These are phyloP conservation scores for Aspergillus awamori DNA, from an alignment of 2,329 filamentous ascomycete genomes.

Conservation along the genomic window DNA sequence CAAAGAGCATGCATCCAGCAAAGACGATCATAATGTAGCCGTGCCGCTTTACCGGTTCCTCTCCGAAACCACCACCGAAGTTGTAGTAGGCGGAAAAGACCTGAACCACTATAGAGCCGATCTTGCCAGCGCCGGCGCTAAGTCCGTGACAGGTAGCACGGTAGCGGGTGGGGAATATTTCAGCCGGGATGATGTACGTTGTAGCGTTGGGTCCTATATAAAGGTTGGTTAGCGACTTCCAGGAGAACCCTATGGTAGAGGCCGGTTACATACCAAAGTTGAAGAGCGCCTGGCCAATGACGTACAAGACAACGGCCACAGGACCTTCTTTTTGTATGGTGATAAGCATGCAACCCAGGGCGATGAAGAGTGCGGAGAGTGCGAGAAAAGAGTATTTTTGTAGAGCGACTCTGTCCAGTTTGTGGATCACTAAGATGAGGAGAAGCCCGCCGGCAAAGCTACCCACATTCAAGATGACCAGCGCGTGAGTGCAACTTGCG, in stretches of 20 bases:
- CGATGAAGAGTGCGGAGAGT: constrained; percentile 48
- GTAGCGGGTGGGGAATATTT: constrained; percentile 60
- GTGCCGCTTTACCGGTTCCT: constrained; percentile 39
- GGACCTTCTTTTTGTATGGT: constrained; percentile 40
- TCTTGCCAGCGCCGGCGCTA: constrained; percentile 56
- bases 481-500: constrained; percentile 41
- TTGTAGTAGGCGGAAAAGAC: constrained; percentile 45
- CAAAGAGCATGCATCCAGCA: constrained; percentile 46
- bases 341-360: constrained; percentile 47
- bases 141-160: constrained; percentile 58
- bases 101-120: constrained; percentile 53
- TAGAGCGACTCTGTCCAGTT: constrained; percentile 45
- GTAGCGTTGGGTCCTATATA: constrained; percentile 42
- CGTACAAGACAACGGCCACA: constrained; percentile 46
- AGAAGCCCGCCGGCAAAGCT: constrained; percentile 47
- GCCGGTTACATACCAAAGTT: constrained; percentile 46
- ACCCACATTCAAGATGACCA: constrained; percentile 46
- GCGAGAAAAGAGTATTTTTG: constrained; percentile 51
- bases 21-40: constrained; percentile 47
- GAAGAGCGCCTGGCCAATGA: constrained; percentile 51
- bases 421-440: constrained; percentile 44
- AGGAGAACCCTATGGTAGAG: background rate
- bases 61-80: constrained; percentile 38
- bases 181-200: constrained; percentile 56
- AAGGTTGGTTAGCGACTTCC: constrained; percentile 4